phyloP scores from a whole-genome alignment of 805 yeast species.

The Candida koratica region DNA sequence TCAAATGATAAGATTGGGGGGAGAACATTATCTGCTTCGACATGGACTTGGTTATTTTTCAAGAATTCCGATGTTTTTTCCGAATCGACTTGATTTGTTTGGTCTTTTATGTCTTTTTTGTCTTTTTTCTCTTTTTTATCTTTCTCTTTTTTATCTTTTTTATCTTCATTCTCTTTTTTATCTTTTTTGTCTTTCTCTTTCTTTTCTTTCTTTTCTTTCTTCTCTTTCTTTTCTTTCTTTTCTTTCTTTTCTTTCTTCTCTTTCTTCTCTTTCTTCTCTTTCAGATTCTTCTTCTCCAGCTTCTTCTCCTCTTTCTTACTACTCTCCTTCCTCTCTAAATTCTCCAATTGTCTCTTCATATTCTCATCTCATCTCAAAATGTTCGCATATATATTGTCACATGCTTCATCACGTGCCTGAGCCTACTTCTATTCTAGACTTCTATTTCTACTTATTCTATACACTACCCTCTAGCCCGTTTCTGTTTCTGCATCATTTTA shows the following conservation, averaged over 20 bases:
- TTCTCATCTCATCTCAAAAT: conserved; percentile 11
- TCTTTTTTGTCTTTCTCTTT: conserved; percentile 10
- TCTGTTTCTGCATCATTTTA: conserved; percentile 15
- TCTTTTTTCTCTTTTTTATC: conserved; percentile 29
- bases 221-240: conserved; percentile 12
- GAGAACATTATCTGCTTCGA: conserved; percentile 56
- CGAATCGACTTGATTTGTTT: too few relatives aligned
- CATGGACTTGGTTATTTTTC: conserved; percentile 53
- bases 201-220: conserved; percentile 17
- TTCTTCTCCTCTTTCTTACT: conserved; percentile 8
- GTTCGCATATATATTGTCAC: too few relatives aligned
- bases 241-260: conserved; percentile 18
- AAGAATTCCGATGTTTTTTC: conserved; percentile 62
- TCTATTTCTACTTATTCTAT: too few relatives aligned
- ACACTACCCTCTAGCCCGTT: conserved; percentile 7
- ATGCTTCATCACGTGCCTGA: too few relatives aligned
- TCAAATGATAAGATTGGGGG: conserved; percentile 70
- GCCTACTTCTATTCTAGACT: too few relatives aligned
- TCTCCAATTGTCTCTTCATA: conserved; percentile 16
- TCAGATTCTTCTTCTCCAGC: conserved; percentile 8
- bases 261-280: conserved; percentile 7
- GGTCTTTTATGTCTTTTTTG: too few relatives aligned
- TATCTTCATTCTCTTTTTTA: background rate
- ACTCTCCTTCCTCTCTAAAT: background rate
- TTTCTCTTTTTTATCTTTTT: too few relatives aligned